A percentile compares a stretch with the other conserved stretches of the same genome.
Evolutionary conservation across 2,329 filamentous ascomycete genomes (phyloP).

Genomic region (Kalmusia sp.): DNA sequence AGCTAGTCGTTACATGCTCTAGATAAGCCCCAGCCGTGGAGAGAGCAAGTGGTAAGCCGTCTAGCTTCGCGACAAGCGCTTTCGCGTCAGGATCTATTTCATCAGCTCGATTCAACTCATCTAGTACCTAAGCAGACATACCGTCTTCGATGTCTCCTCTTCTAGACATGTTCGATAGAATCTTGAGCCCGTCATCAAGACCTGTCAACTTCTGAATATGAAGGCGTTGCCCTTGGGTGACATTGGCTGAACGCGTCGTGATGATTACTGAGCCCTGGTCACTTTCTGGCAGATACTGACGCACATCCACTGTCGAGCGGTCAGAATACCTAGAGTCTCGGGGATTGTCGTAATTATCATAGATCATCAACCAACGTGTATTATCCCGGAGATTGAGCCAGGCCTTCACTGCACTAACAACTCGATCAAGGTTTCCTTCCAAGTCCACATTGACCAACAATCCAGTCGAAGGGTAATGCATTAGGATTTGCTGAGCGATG

Average conservation of each 20-base stretch:
- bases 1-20: slow-evolving; percentile 21
- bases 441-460: slow-evolving; percentile 28
- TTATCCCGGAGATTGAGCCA: slow-evolving; percentile 49
- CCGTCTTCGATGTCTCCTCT: slow-evolving; percentile 15
- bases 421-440: slow-evolving; percentile 32
- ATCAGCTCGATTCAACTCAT: slow-evolving; percentile 6
- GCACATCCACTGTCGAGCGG: slow-evolving; percentile 39
- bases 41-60: slow-evolving; percentile 23
- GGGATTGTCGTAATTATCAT: slow-evolving; percentile 53
- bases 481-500: slow-evolving; percentile 37
- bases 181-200: slow-evolving; percentile 21
- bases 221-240: slow-evolving; percentile 17
- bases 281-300: slow-evolving; percentile 17
- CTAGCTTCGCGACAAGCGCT: slow-evolving; percentile 19
- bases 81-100: slow-evolving; percentile 40
- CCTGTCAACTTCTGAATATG: slow-evolving; percentile 17
- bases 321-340: slow-evolving; percentile 23
- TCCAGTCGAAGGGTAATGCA: slow-evolving; percentile 27
- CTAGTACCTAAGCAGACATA: slow-evolving; percentile 11
- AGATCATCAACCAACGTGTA: slow-evolving; percentile 49
- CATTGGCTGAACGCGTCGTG: slow-evolving; percentile 18
- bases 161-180: slow-evolving; percentile 18
- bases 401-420: slow-evolving; percentile 42
- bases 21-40: slow-evolving; percentile 24
- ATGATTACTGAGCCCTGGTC: slow-evolving; percentile 22